Evolutionary conservation across 2,329 filamentous ascomycete genomes (phyloP), one percentile per base, ranked within the genome.

Genomic region (Talaromyces albobiverticillius): DNA sequence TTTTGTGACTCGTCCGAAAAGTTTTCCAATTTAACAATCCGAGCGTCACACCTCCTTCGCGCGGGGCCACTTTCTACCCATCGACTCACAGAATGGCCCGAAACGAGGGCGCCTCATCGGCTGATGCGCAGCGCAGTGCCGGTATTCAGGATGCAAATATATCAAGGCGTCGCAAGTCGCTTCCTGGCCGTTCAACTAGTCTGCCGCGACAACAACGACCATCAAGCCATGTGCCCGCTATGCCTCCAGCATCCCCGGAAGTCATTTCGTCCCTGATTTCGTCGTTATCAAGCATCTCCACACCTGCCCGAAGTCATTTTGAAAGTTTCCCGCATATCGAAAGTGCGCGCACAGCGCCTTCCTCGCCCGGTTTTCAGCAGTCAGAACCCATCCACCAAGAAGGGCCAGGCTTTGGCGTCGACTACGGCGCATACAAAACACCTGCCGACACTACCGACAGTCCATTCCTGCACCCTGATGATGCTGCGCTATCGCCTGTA

Each of bases 261-360:
- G 70, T 79, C 26, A 79, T 86, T 58, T 81, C 81, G 14, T 82
- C 80, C 46, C 76, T 86, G 56, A 83, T 86, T 66, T 80, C 82
- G 57, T 84, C 83, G 26, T 76, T 86, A 41, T 81, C 82, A 16
- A 74, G 77, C 59, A 81, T 83, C 57, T 81, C 81, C 4, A 79
- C 82, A 46, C 86, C 88, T 20, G 81, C 86, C 53, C 83, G 81
- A 67, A 79, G 82, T 56, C 85, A 89, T 67, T 90, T 90, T 66
- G 87, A 91, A 62, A 79, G 76, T 52, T 72, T 79, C 48, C 73
- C 77, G 20, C 66, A 67, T 53, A 69, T 73, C 50, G 69, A n/a
- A n/a, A n/a, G 70, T 57, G 70, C 74, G 13, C 72, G 76, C 31
- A 71, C 73, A 23, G 62, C 66, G 16, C 68, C 71, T 23, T 62